Conservation (phyloP, 192 early-diverging fungal species). For the Kickxella alabastrina region DNA sequence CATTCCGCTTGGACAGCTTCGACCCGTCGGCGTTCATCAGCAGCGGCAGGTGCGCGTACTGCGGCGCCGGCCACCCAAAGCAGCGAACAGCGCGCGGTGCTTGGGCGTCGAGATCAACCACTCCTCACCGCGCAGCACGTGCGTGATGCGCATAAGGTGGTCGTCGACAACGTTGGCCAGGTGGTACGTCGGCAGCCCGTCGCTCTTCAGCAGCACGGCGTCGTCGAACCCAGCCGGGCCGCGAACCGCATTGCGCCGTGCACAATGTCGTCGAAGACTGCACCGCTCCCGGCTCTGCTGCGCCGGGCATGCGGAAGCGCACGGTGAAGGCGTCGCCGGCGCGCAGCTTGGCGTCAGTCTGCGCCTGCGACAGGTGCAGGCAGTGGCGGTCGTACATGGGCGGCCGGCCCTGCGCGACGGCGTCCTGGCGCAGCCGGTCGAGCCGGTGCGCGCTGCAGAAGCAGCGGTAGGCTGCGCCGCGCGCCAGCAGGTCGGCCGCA, state of each 20-base stretch:
- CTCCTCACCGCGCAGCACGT: conserved; percentile 92
- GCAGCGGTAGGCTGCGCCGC: conserved; percentile 81
- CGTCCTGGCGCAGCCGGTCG: conserved; percentile 52
- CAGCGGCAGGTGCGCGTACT: conserved; percentile 85
- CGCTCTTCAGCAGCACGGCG: conserved; percentile 84
- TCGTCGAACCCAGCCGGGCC: conserved; percentile 75
- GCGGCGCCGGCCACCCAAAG: conserved; percentile 74
- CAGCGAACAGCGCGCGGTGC: conserved; percentile 77
- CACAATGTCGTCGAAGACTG: conserved; percentile 66
- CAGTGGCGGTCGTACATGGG: conserved; percentile 82
- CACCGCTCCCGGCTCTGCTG: conserved; percentile 51
- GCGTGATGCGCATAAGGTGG: conserved; percentile 84
- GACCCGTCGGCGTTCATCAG: conserved; percentile 76
- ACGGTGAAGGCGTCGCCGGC: conserved; percentile 61
- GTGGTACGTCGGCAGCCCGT: conserved; percentile 92
- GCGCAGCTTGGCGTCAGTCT: conserved; percentile 61
- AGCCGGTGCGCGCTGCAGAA: conserved; percentile 78
- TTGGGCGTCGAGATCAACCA: conserved; percentile 94
- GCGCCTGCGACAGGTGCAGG: conserved; percentile 58
- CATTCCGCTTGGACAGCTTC: conserved; percentile 89
- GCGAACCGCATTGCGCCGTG: conserved; percentile 72
- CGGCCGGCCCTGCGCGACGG: conserved; percentile 54
- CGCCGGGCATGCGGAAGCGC: conserved; percentile 58
- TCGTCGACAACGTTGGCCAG: conserved; percentile 95
- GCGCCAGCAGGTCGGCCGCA: conserved; percentile 61